These are phyloP conservation scores for Myxozyma nipponensis DNA, from an alignment of 805 yeast genomes.

Conservation along the genomic window DNA sequence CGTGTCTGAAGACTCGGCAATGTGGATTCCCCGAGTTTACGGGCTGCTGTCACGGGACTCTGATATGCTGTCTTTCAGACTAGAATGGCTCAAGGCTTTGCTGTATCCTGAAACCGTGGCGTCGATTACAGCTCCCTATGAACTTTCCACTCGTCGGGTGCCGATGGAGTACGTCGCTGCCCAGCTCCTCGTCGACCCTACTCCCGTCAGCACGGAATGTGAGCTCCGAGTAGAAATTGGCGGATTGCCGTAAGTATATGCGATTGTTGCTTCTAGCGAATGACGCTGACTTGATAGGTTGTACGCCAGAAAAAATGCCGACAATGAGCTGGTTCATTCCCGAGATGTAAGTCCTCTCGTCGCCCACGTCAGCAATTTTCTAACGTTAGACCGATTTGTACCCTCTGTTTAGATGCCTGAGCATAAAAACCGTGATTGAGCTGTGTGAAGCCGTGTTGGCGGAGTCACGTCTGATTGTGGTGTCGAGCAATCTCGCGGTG, in stretches of 20 bases:
- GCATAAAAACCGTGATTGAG: constrained; percentile 9
- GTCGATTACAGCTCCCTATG: not conserved
- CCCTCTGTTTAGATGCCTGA: constrained; percentile 22
- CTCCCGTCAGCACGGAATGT: not conserved
- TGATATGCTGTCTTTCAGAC: constrained; percentile 12
- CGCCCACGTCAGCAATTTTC: not conserved
- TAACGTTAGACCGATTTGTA: constrained; percentile 19
- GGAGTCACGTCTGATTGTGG: constrained; percentile 22
- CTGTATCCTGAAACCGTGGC: constrained; percentile 13
- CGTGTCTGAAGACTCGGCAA: constrained; percentile 10
- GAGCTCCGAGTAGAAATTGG: constrained; percentile 17
- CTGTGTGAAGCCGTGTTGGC: constrained; percentile 26
- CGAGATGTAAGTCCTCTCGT: constrained; percentile 12
- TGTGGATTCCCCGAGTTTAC: constrained; percentile 28
- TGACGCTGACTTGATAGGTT: constrained; percentile 1
- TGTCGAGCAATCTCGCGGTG: constrained; percentile 19
- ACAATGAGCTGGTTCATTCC: constrained; percentile 19
- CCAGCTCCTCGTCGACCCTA: constrained; percentile 12
- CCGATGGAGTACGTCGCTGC: constrained; percentile 26
- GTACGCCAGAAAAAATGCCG: constrained; percentile 17
- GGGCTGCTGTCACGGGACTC: constrained; percentile 19
- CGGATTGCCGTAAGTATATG: constrained; percentile 5
- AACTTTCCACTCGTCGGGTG: constrained; percentile 3
- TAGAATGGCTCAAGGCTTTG: constrained; percentile 26
- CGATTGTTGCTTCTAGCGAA: not conserved